Evolutionary conservation across 1,139 yeast species (phyloP), one percentile per base, ranked within the genome.

Genomic region (Citeromyces hawaiiensis): DNA sequence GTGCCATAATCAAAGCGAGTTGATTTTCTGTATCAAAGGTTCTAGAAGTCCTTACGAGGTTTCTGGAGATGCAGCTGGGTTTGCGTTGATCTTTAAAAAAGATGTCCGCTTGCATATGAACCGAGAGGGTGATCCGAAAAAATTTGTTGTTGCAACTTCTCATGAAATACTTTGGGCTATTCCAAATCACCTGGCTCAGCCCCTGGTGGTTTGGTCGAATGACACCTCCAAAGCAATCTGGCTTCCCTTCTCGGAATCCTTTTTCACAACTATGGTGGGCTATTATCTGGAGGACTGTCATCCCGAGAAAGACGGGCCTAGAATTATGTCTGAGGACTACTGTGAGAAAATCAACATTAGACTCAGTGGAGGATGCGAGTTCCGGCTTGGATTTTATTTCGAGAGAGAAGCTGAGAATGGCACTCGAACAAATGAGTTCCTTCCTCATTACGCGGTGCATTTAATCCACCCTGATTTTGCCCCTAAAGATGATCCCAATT

Each of bases 41-140:
- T 75, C 93, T 0, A 66, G 74, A 40, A 72, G 76, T 48, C 98
- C 98, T 0, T 85, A 88, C 52, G 68, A 69, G 18, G 57, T 88
- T 35, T 66, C 76, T 5, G 88, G 86, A 1, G 63, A 65, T 10
- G 69, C 78, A 38, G 72, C 95, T 2, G 98, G 98, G 0, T 83
- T 86, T 55, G 76, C 81, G 1, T 72, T 87, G 49, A 73, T 79
- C 27, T 88, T 95, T 79, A 72, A 73, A 47, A 72, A 81, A 38
- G 66, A 79, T 48, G 87, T 83, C 3, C 51, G 54, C 2, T 63
- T 86, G 40, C 53, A 61, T 4, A 65, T 86, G 39, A 86, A 86
- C 55, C 75, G 74, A 16, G 63, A 72, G 16, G 78, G 72, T 25
- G 67, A 76, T 44, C 77, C 83, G 14, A 68, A 67, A 38, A 75